A percentile compares a stretch with the other conserved stretches of the same genome.
These are phyloP conservation scores for Clarireedia sp. DNA, from an alignment of 2,329 filamentous ascomycete species.

Conservation along the genomic window DNA sequence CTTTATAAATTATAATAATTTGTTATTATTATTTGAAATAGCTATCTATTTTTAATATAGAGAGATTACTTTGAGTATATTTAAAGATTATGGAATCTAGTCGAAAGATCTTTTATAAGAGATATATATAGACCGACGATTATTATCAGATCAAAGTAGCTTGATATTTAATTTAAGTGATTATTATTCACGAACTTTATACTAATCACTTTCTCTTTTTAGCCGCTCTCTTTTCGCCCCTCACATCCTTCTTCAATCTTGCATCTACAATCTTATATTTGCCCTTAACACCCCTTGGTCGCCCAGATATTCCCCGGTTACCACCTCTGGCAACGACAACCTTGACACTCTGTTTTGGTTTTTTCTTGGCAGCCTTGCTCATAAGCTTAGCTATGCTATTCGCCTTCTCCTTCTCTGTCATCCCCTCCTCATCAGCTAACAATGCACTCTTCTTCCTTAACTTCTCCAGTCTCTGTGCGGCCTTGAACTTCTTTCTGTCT, in stretches of 20 bases:
- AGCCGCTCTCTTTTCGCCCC: constrained; percentile 71
- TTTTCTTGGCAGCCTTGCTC: constrained; percentile 75
- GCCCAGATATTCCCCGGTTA: constrained; percentile 78
- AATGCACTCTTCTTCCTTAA: constrained; percentile 94
- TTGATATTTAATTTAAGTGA: too few relatives aligned
- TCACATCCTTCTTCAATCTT: constrained; percentile 91
- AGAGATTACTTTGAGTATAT: too few relatives aligned
- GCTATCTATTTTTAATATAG: too few relatives aligned
- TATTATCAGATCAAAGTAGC: too few relatives aligned
- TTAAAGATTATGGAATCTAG: too few relatives aligned
- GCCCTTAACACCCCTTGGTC: constrained; percentile 88
- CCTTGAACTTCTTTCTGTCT: constrained; percentile 94
- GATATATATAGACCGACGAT: too few relatives aligned
- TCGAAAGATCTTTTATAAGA: too few relatives aligned
- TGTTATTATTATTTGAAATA: too few relatives aligned
- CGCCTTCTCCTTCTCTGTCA: constrained; percentile 96
- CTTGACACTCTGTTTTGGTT: constrained; percentile 73
- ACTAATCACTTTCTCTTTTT: constrained; percentile 56
- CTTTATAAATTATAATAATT: too few relatives aligned
- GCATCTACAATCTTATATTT: constrained; percentile 96
- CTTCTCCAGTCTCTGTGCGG: constrained; percentile 85
- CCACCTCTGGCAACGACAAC: constrained; percentile 80
- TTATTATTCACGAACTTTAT: too few relatives aligned
- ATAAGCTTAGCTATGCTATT: constrained; percentile 75
- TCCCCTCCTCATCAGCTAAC: constrained; percentile 77